Percentiles rank a stretch among this genome's conserved stretches.
Conservation (phyloP, 352 stramenopile genomes). For the Phytophthora foliorum region DNA sequence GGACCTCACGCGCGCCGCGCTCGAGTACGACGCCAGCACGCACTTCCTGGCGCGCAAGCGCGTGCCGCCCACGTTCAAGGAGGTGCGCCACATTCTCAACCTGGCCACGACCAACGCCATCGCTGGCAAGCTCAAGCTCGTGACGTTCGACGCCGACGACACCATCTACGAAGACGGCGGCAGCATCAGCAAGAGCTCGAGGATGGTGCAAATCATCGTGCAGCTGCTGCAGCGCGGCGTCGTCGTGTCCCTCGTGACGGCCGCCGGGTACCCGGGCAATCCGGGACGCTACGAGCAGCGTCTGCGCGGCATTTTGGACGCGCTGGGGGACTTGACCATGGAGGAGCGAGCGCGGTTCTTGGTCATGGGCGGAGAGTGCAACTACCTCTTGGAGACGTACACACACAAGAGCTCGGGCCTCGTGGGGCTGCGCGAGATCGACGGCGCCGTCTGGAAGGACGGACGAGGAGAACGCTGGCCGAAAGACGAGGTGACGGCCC, state of each 20-base stretch:
- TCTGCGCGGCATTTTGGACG: constrained; percentile 81
- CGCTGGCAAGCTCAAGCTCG: constrained; percentile 76
- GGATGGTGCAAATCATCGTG: constrained; percentile 81
- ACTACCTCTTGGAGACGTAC: constrained; percentile 93
- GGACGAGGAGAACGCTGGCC: constrained; percentile 90
- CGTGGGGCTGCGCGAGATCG: constrained; percentile 74
- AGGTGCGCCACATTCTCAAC: constrained; percentile 89
- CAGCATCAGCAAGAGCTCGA: constrained; percentile 68
- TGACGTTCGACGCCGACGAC: constrained; percentile 89
- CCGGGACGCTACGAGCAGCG: constrained; percentile 78
- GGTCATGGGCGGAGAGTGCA: constrained; percentile 98
- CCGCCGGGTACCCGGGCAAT: constrained; percentile 80
- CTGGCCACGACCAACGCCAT: constrained; percentile 82
- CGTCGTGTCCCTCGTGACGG: constrained; percentile 87
- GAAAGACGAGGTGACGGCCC: constrained; percentile 72
- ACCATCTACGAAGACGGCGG: constrained; percentile 90
- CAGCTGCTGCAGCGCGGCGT: constrained; percentile 73
- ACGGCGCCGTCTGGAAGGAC: constrained; percentile 78
- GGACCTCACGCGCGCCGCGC: constrained; percentile 69
- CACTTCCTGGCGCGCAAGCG: constrained; percentile 83
- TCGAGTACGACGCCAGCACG: constrained; percentile 76
- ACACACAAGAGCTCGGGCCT: constrained; percentile 49
- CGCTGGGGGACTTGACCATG: constrained; percentile 53
- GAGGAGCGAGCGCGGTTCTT: constrained; percentile 80
- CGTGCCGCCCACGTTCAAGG: constrained; percentile 87